Base-by-base conservation (phyloP, 371 early-diverging fungal species). In the Capillidium rhysosporum region DNA sequence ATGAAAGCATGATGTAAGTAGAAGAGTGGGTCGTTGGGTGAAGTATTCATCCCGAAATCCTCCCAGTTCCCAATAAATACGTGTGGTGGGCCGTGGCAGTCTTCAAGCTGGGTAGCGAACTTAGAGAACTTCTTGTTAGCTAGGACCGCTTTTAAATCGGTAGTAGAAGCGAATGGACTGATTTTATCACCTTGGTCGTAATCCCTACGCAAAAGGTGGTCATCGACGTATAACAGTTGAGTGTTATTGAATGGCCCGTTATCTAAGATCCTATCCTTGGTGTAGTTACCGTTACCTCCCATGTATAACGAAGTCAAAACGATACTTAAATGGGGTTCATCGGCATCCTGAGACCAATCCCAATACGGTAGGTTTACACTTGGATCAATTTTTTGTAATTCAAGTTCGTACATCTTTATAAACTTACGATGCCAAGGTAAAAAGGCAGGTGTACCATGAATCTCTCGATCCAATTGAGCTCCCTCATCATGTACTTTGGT, bases 21-120 rank as follows among this genome's bases (percentile, higher is more conserved):
- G 58, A 79, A 79, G 16, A 77, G 53, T 20, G 75, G 76, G 59
- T 79, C 80, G 63, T 73, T 72, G 48, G 71, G 34, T 25, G 55
- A 57, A 18, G 21, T 24, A 63, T 66, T 64, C 46, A 58, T 57
- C 12, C 56, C 58, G 60, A 69, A 65, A 46, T 65, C 59, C 8
- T 72, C 74, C 18, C 29, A 21, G 21, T 34, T 45, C 20, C 72
- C 69, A 45, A 76, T 51, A 38, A 54, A 55, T 16, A 26, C 12
- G 64, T 77, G 77, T 16, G 73, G 64, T 8, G 57, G 16, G n/a
- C 64, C 65, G 60, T 77, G 72, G 41, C 49, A 34, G 18, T 54
- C 20, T 56, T 74, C 77, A 21, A 74, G 38, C 12, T 46, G 40
- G 1, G 52, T 43, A 2, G 68, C 56, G 56, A 71, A 70, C 10